Evolutionary conservation across 176 grass and related monocot genomes (phyloP).

Genomic region (Zea mays): DNA sequence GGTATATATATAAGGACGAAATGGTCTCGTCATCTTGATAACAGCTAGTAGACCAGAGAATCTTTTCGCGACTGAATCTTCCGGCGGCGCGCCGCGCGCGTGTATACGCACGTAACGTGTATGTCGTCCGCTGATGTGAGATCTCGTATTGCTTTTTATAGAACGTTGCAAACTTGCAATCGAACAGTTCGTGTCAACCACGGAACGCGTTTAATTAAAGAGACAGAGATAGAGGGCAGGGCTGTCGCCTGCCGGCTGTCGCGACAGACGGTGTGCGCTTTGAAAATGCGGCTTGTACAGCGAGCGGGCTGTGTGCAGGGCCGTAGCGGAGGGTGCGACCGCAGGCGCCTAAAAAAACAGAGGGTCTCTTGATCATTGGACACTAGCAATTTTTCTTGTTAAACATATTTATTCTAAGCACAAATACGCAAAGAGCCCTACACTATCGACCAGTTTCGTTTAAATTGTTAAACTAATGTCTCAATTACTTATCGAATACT

Average conservation of each 20-base stretch:
- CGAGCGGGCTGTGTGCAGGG: not conserved
- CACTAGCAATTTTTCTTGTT: too few species aligned
- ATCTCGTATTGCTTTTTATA: too few species aligned
- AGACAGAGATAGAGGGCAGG: not conserved
- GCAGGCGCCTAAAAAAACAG: too few species aligned
- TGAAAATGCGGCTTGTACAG: not conserved
- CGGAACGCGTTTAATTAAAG: not conserved
- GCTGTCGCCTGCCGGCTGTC: not conserved
- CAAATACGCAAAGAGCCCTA: too few species aligned
- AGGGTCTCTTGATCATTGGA: too few species aligned
- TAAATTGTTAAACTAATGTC: too few species aligned
- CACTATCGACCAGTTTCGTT: too few species aligned
- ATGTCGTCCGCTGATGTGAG: not conserved
- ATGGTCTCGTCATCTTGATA: not conserved
- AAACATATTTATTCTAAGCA: too few species aligned
- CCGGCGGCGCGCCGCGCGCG: too few species aligned
- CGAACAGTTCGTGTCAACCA: not conserved
- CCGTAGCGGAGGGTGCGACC: too few species aligned
- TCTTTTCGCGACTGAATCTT: not conserved
- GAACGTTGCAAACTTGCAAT: not conserved
- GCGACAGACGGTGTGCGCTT: not conserved
- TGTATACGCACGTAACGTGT: not conserved
- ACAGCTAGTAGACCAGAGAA: not conserved
- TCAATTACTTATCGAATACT: too few species aligned
- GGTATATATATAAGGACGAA: not conserved